These are phyloP conservation scores for Dendrobium nobile DNA, from an alignment of 106 monocot genomes.

Conservation along the genomic window DNA sequence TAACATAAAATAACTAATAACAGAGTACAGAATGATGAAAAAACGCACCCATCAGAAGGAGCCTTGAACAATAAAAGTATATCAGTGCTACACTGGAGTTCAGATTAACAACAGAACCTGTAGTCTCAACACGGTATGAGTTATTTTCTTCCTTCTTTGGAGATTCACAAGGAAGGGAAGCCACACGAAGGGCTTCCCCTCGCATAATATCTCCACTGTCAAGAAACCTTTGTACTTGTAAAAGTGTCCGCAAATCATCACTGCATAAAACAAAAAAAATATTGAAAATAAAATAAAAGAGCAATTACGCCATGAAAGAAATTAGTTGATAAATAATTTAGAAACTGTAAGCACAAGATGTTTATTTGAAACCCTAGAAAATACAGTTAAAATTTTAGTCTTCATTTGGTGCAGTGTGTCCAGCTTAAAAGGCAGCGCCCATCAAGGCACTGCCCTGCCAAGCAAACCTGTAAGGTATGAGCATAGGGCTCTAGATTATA, in stretches of 20 bases:
- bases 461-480: no score
- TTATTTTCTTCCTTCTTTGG: conserved; percentile 22
- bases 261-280: conserved; percentile 20
- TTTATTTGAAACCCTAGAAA: no score
- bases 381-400: no score
- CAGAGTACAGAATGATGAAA: background rate
- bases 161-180: conserved; percentile 32
- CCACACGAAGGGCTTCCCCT: conserved; percentile 37
- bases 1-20: background rate
- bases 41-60: conserved; percentile 51
- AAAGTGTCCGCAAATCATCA: conserved; percentile 22
- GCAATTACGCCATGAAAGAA: background rate
- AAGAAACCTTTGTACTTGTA: conserved; percentile 39
- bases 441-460: no score
- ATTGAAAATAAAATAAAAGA: background rate
- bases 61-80: conserved; percentile 53
- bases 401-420: no score
- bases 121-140: conserved; percentile 49
- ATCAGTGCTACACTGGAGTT: conserved; percentile 55
- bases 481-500: no score
- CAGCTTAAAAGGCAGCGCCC: no score
- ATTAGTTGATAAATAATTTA: background rate
- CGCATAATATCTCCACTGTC: conserved; percentile 49
- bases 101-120: conserved; percentile 48
- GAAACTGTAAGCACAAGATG: no score